Base-by-base conservation (phyloP, 1,284 basidiomycete species). In the Fereydounia khargensis region DNA sequence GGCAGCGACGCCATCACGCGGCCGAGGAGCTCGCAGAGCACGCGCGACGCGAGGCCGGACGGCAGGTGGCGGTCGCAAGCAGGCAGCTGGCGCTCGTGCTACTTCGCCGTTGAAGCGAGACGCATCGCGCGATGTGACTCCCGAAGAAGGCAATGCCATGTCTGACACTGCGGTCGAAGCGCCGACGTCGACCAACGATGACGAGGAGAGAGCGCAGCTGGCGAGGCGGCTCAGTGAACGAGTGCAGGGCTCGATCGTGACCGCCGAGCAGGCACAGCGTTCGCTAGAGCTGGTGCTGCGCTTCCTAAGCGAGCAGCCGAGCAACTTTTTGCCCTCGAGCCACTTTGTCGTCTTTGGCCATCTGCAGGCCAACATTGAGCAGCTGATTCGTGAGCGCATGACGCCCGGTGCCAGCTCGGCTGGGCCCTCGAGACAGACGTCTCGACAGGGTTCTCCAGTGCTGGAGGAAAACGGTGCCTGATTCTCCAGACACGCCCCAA, bases 241-340 rank as follows among this genome's bases (percentile, higher is more conserved):
- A n/a, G n/a, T n/a, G n/a, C n/a, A 35, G 14, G 24, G 38, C 11
- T 54, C 51, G 9, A 36, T 44, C 28, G 47, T 60, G 6, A 45
- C 51, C 8, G 47, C 47, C 9, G 47, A 60, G 28, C 42, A 61
- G 41, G 58, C 58, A 17, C 39, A 52, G 21, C 45, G 48, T 32
- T 55, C 48, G 14, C 28, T 61, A 35, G 45, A 55, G 18, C 19
- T 57, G 8, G 47, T 64, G 6, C 42, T 64, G 16, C 36, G 43
- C 20, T 60, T 60, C 42, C 22, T 64, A 18, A 45, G 39, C 35
- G 52, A 64, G 28, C 61, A 64, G 47, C 46, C 49, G 17, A 49
- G 44, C 23, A 47, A 42, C 24, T 60, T 64, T 21, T 17, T 55
- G 30, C 56, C 56, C 2, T 19, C 43, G 1, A 41, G 40, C 35